Evolutionary conservation across 305 asterid species (phyloP).

Genomic region (Plantago lanceolata): DNA sequence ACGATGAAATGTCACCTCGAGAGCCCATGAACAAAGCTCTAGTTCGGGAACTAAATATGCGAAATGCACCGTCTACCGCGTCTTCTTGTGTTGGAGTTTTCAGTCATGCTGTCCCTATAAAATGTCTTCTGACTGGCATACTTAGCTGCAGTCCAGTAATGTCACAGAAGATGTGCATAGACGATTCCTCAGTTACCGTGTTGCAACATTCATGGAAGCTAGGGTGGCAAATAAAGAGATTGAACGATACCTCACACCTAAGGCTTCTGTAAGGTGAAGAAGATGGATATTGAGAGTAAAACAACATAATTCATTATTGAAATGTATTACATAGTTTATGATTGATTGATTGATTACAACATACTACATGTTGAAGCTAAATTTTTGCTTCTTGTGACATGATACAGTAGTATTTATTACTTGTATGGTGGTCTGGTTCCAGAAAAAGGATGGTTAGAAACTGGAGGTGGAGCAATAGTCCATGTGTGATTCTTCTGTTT

Average conservation of each 20-base stretch:
- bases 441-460: constrained; percentile 23
- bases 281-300: too few species aligned
- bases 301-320: constrained; percentile 2
- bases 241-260: constrained; percentile 88
- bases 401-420: constrained; percentile 24
- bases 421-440: constrained; percentile 22
- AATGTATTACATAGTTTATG: constrained; percentile 17
- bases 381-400: constrained; percentile 25
- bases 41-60: constrained; percentile 43
- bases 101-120: constrained; percentile 74
- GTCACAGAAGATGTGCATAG: constrained; percentile 71
- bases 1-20: constrained; percentile 97
- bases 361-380: constrained; percentile 14
- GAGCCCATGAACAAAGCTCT: constrained; percentile 44
- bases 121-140: constrained; percentile 73
- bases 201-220: constrained; percentile 80
- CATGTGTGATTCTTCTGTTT: constrained; percentile 39
- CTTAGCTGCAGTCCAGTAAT: constrained; percentile 78
- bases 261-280: constrained; percentile 48
- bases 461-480: constrained; percentile 35
- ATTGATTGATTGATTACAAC: not conserved
- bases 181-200: constrained; percentile 85
- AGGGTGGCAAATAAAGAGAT: constrained; percentile 91
- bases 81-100: constrained; percentile 68
- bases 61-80: constrained; percentile 28